Conservation (phyloP, 768 basidiomycete genomes). For the Crucibulum laeve region DNA sequence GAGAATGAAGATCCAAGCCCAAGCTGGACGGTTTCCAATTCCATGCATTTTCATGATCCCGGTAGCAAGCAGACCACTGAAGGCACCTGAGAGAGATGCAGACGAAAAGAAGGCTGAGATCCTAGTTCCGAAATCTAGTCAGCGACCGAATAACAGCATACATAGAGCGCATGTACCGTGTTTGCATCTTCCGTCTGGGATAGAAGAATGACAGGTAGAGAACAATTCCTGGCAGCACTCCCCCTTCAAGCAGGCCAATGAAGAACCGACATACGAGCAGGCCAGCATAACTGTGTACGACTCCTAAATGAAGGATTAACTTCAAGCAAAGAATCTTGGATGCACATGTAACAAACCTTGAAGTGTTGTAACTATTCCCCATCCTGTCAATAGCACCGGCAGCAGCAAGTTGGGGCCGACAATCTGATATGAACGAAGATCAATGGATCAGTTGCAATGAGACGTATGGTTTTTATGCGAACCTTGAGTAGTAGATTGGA, state of each 20-base stretch:
- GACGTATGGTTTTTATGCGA: slow-evolving; percentile 4
- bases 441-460: background rate
- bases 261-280: slow-evolving; percentile 47
- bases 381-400: slow-evolving; percentile 57
- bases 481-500: slow-evolving; percentile 58
- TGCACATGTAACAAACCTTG: slow-evolving; percentile 39
- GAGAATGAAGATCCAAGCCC: slow-evolving; percentile 68
- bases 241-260: slow-evolving; percentile 46
- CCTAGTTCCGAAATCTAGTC: too few species aligned
- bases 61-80: slow-evolving; percentile 64
- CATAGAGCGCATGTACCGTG: too few species aligned
- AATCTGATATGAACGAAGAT: slow-evolving; percentile 19
- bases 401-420: slow-evolving; percentile 56
- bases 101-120: slow-evolving; percentile 46
- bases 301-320: slow-evolving; percentile 23
- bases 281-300: slow-evolving; percentile 40
- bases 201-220: slow-evolving; percentile 56
- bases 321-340: background rate
- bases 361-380: slow-evolving; percentile 60
- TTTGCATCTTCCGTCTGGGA: slow-evolving; percentile 42
- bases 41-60: slow-evolving; percentile 65
- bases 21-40: slow-evolving; percentile 46
- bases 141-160: too few species aligned
- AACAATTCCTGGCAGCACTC: slow-evolving; percentile 53
- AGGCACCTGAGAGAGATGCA: slow-evolving; percentile 58